Percentiles rank a stretch among this genome's conserved stretches.
These are phyloP conservation scores for Exophiala mesophila DNA, from an alignment of 2,329 filamentous ascomycete genomes.

Conservation along the genomic window DNA sequence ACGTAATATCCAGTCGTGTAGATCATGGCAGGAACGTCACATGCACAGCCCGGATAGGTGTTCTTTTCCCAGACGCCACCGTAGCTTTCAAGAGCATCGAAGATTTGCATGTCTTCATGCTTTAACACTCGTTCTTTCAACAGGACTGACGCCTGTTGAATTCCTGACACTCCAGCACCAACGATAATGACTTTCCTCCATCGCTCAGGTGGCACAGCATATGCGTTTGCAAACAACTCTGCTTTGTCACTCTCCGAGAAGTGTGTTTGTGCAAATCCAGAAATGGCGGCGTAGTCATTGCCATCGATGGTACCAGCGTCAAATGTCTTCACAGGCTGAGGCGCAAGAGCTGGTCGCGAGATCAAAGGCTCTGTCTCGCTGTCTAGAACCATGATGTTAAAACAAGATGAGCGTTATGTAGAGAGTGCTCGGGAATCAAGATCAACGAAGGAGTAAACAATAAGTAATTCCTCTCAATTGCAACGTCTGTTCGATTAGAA, in stretches of 20 bases:
- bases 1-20: slow-evolving; percentile 14
- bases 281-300: slow-evolving; percentile 7
- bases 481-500: too few species aligned
- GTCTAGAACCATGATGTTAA: not conserved
- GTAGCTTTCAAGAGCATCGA: slow-evolving; percentile 7
- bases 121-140: slow-evolving; percentile 3
- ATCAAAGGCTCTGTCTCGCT: not conserved
- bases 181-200: slow-evolving; percentile 10
- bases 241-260: not conserved
- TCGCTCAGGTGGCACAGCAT: slow-evolving; percentile 3
- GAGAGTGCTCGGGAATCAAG: too few species aligned
- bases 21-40: slow-evolving; percentile 17
- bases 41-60: slow-evolving; percentile 15
- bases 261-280: slow-evolving; percentile 3
- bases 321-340: slow-evolving; percentile 11
- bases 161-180: slow-evolving; percentile 7
- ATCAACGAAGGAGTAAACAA: too few species aligned
- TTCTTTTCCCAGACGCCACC: slow-evolving; percentile 16
- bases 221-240: not conserved
- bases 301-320: slow-evolving; percentile 7
- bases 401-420: too few species aligned
- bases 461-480: too few species aligned
- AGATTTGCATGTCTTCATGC: slow-evolving; percentile 8
- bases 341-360: not conserved
- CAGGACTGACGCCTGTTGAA: slow-evolving; percentile 8